Conservation (phyloP, 2,329 filamentous ascomycete species). For the Neofusicoccum cordaticola region DNA sequence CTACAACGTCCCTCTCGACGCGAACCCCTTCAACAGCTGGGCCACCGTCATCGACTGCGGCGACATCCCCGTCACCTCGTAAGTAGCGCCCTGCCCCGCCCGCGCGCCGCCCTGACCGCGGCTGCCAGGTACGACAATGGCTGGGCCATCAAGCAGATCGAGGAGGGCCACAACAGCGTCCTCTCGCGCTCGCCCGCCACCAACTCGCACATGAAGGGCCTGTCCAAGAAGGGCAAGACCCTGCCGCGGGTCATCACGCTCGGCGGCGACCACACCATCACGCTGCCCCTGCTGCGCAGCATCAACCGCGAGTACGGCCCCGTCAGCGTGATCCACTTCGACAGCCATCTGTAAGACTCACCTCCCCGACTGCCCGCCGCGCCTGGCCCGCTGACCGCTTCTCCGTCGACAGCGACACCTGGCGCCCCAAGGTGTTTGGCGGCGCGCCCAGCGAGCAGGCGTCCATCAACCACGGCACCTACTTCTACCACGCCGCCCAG, state of each 20-base stretch:
- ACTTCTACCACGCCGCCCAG: conserved; percentile 79
- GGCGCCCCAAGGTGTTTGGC: conserved; percentile 84
- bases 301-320: conserved; percentile 66
- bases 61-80: conserved; percentile 82
- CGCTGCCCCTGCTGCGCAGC: conserved; percentile 53
- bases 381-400: background rate
- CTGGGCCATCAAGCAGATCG: conserved; percentile 79
- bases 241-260: conserved; percentile 79
- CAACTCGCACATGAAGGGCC: conserved; percentile 63
- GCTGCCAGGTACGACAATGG: conserved; percentile 70
- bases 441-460: conserved; percentile 74
- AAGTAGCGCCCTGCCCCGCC: conserved; percentile 34
- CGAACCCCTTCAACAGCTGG: conserved; percentile 80
- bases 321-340: conserved; percentile 63
- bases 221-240: conserved; percentile 70
- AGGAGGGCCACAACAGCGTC: conserved; percentile 76
- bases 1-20: conserved; percentile 77
- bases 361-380: background rate
- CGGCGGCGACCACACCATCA: conserved; percentile 62
- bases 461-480: conserved; percentile 81
- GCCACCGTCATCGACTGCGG: conserved; percentile 79
- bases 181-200: conserved; percentile 69
- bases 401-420: conserved; percentile 47
- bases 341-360: conserved; percentile 53
- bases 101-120: background rate